Base-by-base conservation (phyloP, 2,329 filamentous ascomycete genomes). In the Plenodomus lindquistii region DNA sequence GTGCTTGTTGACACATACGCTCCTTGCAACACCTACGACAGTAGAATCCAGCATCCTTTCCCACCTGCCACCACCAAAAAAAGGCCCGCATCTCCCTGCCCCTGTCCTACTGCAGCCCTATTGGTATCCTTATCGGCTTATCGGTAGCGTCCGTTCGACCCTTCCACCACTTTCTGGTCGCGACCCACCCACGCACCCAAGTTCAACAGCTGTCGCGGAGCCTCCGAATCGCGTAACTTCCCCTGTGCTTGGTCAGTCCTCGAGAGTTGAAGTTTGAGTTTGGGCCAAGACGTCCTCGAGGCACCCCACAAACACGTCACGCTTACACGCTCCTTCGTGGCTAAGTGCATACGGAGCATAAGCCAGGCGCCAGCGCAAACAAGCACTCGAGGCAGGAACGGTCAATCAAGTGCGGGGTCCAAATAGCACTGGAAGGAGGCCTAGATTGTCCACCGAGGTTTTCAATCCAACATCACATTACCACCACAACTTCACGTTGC, bases 81-180 rank as follows among this genome's bases (percentile, higher is more conserved):
- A 21, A 22, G 13, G 6, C 19, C 13, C 17, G 35, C 20, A 29
- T 21, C 17, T 27, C 34, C 43, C 29, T 37, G 27, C 22, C 19
- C 31, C 36, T 31, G 24, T 15, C 29, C 45, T 49, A 17, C 46
- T 44, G 40, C 39, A 20, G 37, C 40, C 48, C 46, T 51, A 53
- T 13, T 7, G 65, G 59, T 55, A 60, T 60, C 53, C 58, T 68
- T 70, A 71, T 70, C 67, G 60, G 57, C 66, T 70, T 68, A 71
- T 71, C 66, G 56, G 57, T 54, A 20, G 34, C 40, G 10, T 31
- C 6, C 27, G 11, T 57, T 48, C 50, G 48, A 55, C 57, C 44
- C 27, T 54, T 55, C 42, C 48, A 58, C 55, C 66, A 64, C 57
- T 67, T 62, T 62, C 56, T 61, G 42, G 45, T 40, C 50, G 37